Percentiles rank a stretch among this genome's conserved stretches.
Evolutionary conservation across 768 basidiomycete genomes (phyloP).

Genomic region (Russula earlei): DNA sequence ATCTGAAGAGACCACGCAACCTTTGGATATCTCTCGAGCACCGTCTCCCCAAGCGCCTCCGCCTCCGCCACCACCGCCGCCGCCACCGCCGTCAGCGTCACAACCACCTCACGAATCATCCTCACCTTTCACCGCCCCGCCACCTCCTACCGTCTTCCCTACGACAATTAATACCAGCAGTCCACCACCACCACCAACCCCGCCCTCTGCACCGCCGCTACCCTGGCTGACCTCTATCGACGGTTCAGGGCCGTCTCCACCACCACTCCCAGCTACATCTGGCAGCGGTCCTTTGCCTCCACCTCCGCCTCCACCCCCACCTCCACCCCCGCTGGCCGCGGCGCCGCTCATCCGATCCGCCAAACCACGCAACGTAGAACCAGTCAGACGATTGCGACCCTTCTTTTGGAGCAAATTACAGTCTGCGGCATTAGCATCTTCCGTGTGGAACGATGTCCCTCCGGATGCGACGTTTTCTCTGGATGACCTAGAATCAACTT

Average conservation of each 20-base stretch:
- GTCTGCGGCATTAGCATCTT: slow-evolving; percentile 32
- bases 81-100: slow-evolving; percentile 20
- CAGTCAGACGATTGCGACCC: slow-evolving; percentile 60
- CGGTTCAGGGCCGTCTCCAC: not conserved
- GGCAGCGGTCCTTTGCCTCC: not conserved
- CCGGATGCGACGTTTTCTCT: slow-evolving; percentile 42
- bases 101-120: slow-evolving; percentile 19
- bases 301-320: slow-evolving; percentile 4
- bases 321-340: slow-evolving; percentile 4
- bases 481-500: slow-evolving; percentile 65
- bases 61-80: slow-evolving; percentile 20
- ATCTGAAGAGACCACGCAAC: slow-evolving; percentile 3
- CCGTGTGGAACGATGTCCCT: slow-evolving; percentile 62
- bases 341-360: slow-evolving; percentile 20
- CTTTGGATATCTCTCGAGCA: not conserved
- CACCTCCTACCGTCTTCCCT: slow-evolving; percentile 14
- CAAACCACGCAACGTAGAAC: slow-evolving; percentile 32
- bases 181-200: not conserved
- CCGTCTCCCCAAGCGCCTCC: slow-evolving; percentile 6
- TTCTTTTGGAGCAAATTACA: slow-evolving; percentile 88
- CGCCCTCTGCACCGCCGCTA: slow-evolving; percentile 1
- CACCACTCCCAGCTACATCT: not conserved
- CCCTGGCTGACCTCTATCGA: not conserved
- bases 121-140: slow-evolving; percentile 23
- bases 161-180: not conserved